Percentiles rank a stretch among this genome's conserved stretches.
phyloP scores from a whole-genome alignment of 1,139 yeast species.

The Insectozyma bohioensis region DNA sequence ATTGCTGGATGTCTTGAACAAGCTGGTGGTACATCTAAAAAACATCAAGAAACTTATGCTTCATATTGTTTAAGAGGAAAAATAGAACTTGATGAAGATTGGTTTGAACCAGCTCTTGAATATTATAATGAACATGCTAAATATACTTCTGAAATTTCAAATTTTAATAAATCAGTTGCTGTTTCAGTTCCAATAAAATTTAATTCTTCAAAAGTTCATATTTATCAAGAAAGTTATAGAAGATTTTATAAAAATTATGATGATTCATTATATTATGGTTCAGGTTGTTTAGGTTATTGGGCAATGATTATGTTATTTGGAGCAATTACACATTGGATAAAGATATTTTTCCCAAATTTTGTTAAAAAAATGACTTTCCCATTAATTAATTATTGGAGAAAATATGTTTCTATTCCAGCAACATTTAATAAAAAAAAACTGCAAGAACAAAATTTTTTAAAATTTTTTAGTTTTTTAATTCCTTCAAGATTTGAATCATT shows the following conservation, averaged over 20 bases:
- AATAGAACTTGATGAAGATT: constrained; percentile 1
- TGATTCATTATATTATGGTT: constrained; percentile 47
- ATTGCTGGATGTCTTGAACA: constrained; percentile 10
- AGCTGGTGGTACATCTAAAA: neutral
- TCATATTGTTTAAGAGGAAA: constrained; percentile 12
- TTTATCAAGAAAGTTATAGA: constrained; percentile 23
- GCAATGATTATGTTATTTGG: constrained; percentile 41
- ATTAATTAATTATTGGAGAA: constrained; percentile 25
- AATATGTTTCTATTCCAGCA: constrained; percentile 34
- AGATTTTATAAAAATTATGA: constrained; percentile 35
- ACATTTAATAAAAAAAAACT: constrained; percentile 23
- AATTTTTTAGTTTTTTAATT: constrained; percentile 23
- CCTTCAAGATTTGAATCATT: constrained; percentile 29
- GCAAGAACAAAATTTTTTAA: constrained; percentile 20
- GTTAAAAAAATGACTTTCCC: constrained; percentile 23
- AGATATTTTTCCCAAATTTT: constrained; percentile 25
- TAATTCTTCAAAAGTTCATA: constrained; percentile 12
- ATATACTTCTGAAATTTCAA: constrained; percentile 19
- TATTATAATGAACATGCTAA: constrained; percentile 10
- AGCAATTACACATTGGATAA: constrained; percentile 42
- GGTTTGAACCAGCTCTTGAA: constrained; percentile 6
- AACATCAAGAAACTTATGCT: constrained; percentile 5
- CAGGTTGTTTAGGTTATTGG: constrained; percentile 52
- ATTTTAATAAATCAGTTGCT: constrained; percentile 22
- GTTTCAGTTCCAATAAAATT: constrained; percentile 25